These are phyloP conservation scores for Cladosporium sp. DNA, from an alignment of 2,329 filamentous ascomycete genomes.

Conservation along the genomic window DNA sequence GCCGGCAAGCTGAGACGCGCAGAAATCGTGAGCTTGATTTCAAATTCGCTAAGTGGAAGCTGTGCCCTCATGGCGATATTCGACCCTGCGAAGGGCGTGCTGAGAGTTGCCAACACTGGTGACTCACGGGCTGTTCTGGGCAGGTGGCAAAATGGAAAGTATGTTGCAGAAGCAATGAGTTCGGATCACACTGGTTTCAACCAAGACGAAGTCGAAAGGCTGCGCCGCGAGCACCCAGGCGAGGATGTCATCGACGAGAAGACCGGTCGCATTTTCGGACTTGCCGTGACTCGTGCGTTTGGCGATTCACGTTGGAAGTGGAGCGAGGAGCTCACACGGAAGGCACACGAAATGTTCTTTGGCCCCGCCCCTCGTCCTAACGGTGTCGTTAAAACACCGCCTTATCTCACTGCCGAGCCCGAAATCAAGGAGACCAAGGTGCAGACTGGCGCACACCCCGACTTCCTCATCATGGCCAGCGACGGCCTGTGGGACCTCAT, in stretches of 20 bases:
- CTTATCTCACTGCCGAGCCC: constrained; percentile 68
- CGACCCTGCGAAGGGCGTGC: constrained; percentile 53
- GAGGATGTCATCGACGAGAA: constrained; percentile 58
- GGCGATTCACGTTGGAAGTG: constrained; percentile 71
- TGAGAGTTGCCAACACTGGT: constrained; percentile 66
- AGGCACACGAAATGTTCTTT: constrained; percentile 51
- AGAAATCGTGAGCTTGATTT: constrained; percentile 15
- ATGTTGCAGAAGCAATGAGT: constrained; percentile 57
- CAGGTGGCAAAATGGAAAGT: constrained; percentile 48
- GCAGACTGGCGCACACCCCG: constrained; percentile 40
- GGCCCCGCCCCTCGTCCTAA: constrained; percentile 50
- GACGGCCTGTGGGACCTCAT: constrained; percentile 61
- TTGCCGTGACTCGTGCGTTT: constrained; percentile 65
- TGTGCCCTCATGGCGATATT: constrained; percentile 65
- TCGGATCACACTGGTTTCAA: constrained; percentile 68
- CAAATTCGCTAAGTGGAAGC: constrained; percentile 21
- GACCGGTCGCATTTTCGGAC: constrained; percentile 61
- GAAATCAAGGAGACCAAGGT: constrained; percentile 61
- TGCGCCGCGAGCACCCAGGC: constrained; percentile 61
- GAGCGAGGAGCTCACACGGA: constrained; percentile 51
- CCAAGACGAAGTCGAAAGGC: constrained; percentile 55
- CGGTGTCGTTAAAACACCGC: constrained; percentile 52
- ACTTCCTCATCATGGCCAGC: constrained; percentile 66
- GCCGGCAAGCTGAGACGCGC: constrained; percentile 12
- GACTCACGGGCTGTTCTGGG: constrained; percentile 69